Evolutionary conservation across 495 filamentous ascomycete genomes (phyloP).

Genomic region (Xylaria flabelliformis): DNA sequence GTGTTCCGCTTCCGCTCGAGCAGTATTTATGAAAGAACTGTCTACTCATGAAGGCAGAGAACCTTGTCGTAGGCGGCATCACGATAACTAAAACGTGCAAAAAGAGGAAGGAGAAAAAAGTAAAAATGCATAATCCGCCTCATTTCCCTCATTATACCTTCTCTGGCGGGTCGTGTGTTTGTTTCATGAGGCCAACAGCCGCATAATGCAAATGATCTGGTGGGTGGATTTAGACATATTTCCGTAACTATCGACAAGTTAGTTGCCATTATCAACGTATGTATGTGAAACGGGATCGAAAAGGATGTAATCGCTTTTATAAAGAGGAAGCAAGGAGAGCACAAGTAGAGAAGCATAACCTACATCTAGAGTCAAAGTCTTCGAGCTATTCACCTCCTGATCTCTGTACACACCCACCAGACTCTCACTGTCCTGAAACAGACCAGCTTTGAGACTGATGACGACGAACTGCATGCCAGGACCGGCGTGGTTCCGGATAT

Average conservation of each 20-base stretch:
- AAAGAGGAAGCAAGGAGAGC: no score
- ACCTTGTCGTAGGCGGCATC: constrained; percentile 5
- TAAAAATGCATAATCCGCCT: background rate
- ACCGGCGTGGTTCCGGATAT: constrained; percentile 90
- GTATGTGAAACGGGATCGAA: background rate
- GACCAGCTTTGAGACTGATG: constrained; percentile 88
- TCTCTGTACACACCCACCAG: constrained; percentile 95
- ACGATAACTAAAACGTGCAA: background rate
- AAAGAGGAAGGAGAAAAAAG: background rate
- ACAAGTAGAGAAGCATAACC: constrained; percentile 49
- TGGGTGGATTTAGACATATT: constrained; percentile 31
- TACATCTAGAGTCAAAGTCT: constrained; percentile 91
- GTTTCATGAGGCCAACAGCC: background rate
- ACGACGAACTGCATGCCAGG: constrained; percentile 99
- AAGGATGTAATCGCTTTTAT: no score
- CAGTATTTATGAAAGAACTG: background rate
- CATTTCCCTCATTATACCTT: constrained; percentile 6
- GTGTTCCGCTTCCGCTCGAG: background rate
- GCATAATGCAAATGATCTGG: background rate
- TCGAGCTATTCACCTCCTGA: constrained; percentile 87
- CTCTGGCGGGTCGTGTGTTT: background rate
- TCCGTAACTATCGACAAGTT: constrained; percentile 33
- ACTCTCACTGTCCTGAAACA: constrained; percentile 94
- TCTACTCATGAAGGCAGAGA: background rate
- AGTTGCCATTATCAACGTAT: constrained; percentile 4